Percentiles rank a stretch among this genome's conserved stretches.
Conservation (phyloP, 2,329 filamentous ascomycete species). For the Aaosphaeria arxii region DNA sequence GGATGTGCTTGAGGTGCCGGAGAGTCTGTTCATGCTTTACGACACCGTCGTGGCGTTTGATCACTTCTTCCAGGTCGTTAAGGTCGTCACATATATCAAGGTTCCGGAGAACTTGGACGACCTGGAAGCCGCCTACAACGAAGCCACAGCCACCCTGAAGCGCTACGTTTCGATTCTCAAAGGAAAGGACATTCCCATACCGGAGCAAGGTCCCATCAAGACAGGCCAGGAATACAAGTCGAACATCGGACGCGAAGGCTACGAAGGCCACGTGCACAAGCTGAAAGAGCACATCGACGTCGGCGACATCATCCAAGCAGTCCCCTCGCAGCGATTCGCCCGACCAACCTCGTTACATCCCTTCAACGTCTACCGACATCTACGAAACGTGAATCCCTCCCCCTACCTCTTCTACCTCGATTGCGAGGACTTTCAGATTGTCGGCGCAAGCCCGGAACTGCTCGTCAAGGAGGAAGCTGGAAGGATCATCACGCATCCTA, state of each 20-base stretch:
- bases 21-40: slow-evolving; percentile 95
- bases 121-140: slow-evolving; percentile 67
- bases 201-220: slow-evolving; percentile 69
- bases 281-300: slow-evolving; percentile 88
- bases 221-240: slow-evolving; percentile 79
- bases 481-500: slow-evolving; percentile 91
- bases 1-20: slow-evolving; percentile 83
- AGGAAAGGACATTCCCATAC: slow-evolving; percentile 71
- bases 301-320: slow-evolving; percentile 96
- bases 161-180: slow-evolving; percentile 70
- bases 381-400: slow-evolving; percentile 95
- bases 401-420: slow-evolving; percentile 97
- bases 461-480: slow-evolving; percentile 87
- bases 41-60: slow-evolving; percentile 94
- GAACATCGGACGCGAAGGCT: slow-evolving; percentile 85
- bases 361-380: slow-evolving; percentile 95
- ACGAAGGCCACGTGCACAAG: slow-evolving; percentile 81
- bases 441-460: slow-evolving; percentile 91
- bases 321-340: slow-evolving; percentile 90
- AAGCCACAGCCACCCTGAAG: slow-evolving; percentile 62
- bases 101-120: slow-evolving; percentile 55
- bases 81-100: slow-evolving; percentile 86
- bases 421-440: slow-evolving; percentile 88
- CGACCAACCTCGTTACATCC: slow-evolving; percentile 88
- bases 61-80: slow-evolving; percentile 88